Evolutionary conservation across 2,329 filamentous ascomycete genomes (phyloP).

Genomic region (Lachnellula occidentalis): DNA sequence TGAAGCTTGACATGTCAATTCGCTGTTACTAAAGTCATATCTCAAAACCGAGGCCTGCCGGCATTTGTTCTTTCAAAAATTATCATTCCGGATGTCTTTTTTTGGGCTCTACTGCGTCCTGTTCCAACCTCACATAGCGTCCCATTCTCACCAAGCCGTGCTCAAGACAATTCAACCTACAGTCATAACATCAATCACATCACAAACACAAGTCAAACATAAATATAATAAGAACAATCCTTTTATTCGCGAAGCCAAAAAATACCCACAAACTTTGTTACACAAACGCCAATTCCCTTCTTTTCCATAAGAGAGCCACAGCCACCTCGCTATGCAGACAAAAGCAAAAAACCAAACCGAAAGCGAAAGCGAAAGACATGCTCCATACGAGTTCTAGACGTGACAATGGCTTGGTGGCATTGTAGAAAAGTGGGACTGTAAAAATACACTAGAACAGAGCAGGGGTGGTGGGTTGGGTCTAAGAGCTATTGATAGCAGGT

Average conservation of each 20-base stretch:
- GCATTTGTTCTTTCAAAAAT: too few species aligned
- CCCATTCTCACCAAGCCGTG: too few species aligned
- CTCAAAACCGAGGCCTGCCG: too few species aligned
- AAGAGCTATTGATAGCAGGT: background rate
- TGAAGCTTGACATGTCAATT: too few species aligned
- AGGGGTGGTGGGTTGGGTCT: background rate
- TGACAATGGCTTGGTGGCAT: too few species aligned
- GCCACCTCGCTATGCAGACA: background rate
- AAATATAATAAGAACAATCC: background rate
- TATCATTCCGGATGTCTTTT: too few species aligned
- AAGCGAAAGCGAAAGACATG: background rate
- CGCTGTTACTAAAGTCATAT: too few species aligned
- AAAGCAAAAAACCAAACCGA: background rate
- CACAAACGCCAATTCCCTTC: background rate
- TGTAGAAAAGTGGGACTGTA: background rate
- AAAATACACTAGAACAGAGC: background rate
- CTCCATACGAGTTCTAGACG: background rate
- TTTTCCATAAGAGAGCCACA: background rate
- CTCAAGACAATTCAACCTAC: too few species aligned
- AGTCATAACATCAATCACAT: too few species aligned
- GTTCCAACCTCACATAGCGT: too few species aligned
- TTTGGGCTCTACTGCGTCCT: too few species aligned
- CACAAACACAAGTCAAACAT: background rate
- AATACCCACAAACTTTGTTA: background rate
- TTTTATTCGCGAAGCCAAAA: background rate